Evolutionary conservation across 2,329 filamentous ascomycete genomes (phyloP), one percentile per base, ranked within the genome.

Genomic region (Tolypocladium pustulatum): DNA sequence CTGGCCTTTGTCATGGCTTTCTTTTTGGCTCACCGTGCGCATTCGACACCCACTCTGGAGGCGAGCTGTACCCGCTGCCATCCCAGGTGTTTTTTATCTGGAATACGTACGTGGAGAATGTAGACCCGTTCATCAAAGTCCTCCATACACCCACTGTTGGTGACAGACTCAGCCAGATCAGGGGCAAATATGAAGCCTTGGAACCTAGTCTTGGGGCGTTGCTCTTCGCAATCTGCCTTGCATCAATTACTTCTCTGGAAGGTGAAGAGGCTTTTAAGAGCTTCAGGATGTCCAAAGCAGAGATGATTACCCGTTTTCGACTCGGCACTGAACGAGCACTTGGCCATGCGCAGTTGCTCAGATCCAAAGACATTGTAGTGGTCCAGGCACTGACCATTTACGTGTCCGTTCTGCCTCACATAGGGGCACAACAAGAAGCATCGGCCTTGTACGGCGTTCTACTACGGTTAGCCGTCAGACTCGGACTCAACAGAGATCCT

Each of bases 91-190:
- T 62, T 15, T 70, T 68, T 46, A 63, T 71, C 22, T 71, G 68
- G 69, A 61, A 67, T 12, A 58, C 60, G n/a, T 72, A 65, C 36
- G 59, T 68, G 4, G 61, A 69, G 22, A 69, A 63, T 49, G 65
- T 71, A 7, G 68, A 72, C 32, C 66, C 68, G 0, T 69, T 72
- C 55, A 63, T 72, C 57, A 71, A 72, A 32, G 55, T 72, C 0
- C 61, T 71, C 1, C 61, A 70, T 55, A 34, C 61, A 1, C 64
- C 65, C 10, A 65, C 57, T 7, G 46, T 67, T 15, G 61, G 62
- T 5, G 62, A 57, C 0, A 56, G 60, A 3, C 55, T 71, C n/a
- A 61, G 57, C 7, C 54, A 56, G 20, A 17, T 63, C 1, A 60
- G 56, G n/a, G 65, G 63, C 1, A 63, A 60, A 10, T 65, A 70